Evolutionary conservation across 768 basidiomycete species (phyloP), one percentile per base, ranked within the genome.

Genomic region (Boletus vermiculosoides): DNA sequence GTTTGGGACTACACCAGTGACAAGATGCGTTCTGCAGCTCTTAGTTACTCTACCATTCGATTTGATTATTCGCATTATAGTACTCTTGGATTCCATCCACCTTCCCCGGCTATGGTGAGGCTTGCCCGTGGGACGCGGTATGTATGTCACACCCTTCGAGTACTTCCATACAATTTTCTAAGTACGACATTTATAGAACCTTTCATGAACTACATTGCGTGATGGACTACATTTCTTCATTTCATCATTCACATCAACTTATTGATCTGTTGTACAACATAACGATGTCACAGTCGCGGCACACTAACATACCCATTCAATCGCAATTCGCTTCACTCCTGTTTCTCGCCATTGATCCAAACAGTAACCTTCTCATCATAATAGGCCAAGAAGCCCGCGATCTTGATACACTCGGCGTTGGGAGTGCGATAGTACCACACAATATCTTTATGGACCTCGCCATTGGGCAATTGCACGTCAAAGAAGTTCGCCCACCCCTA

Each of bases 361-460:
- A 87, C 78, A 52, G 86, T 84, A 28, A 87, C 80, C 58, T 83
- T 85, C 61, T 88, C 85, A 52, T 88, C 84, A 58, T 83, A 84
- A 66, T 86, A 87, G 0, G 83, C 80, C 8, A 83, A 69, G 55
- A 77, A 77, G 18, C 84, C 84, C 49, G 68, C 73, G 46, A 87
- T 78, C 22, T 69, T 74, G 4, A 76, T 71, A 40, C 80, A 80
- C 58, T 86, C 86, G 0, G 72, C 71, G 15, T 71, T 77, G 0
- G 85, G 79, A 39, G 76, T 75, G 28, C 77, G 79, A 68, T 88
- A 87, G 76, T 79, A 86, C 86, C 87, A 88, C 16, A 83, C 80
- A 5, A 86, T 67, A 52, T 85, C 77, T 31, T 81, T 72, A 39
- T 75, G 64, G 16, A 67, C 69, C 45, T 79, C 73, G 7, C 78